These are phyloP conservation scores for Umbilicus rupestris DNA, from an alignment of 164 flowering plant species.

Conservation along the genomic window DNA sequence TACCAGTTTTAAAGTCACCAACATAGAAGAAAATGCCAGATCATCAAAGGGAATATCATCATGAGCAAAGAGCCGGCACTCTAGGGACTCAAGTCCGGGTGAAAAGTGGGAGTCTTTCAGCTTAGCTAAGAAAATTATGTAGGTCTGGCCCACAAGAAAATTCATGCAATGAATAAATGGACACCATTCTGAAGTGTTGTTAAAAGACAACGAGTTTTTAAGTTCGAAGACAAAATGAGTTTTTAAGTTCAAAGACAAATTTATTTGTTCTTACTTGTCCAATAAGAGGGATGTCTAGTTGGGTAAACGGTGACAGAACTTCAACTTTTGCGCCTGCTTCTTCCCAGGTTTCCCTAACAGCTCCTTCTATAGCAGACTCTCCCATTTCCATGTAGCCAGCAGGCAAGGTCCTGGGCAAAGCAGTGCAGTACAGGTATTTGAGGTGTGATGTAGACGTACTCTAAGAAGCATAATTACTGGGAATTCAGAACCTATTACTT, in stretches of 20 bases:
- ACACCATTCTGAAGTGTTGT: too few species aligned
- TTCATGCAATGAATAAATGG: background rate
- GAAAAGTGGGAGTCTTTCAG: constrained; percentile 70
- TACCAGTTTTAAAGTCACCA: constrained; percentile 82
- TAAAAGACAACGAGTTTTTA: too few species aligned
- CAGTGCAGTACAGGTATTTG: background rate
- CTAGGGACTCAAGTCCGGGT: constrained; percentile 86
- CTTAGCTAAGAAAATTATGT: constrained; percentile 74
- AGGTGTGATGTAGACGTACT: background rate
- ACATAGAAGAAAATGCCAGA: constrained; percentile 84
- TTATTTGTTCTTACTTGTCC: constrained; percentile 57
- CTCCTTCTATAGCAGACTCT: constrained; percentile 93
- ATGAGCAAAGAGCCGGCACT: constrained; percentile 66
- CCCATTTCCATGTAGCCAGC: constrained; percentile 97
- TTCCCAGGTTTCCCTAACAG: constrained; percentile 88
- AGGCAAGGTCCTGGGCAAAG: constrained; percentile 78
- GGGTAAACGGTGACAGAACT: constrained; percentile 79
- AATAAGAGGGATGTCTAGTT: constrained; percentile 84
- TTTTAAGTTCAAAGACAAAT: too few species aligned
- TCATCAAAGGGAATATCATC: constrained; percentile 89
- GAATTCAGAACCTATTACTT: too few species aligned
- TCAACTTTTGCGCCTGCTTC: constrained; percentile 94
- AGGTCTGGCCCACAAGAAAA: constrained; percentile 44
- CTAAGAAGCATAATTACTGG: background rate
- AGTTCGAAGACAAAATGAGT: background rate